Evolutionary conservation across 352 stramenopile genomes (phyloP).

Genomic region (Globisporangium okanoganense): DNA sequence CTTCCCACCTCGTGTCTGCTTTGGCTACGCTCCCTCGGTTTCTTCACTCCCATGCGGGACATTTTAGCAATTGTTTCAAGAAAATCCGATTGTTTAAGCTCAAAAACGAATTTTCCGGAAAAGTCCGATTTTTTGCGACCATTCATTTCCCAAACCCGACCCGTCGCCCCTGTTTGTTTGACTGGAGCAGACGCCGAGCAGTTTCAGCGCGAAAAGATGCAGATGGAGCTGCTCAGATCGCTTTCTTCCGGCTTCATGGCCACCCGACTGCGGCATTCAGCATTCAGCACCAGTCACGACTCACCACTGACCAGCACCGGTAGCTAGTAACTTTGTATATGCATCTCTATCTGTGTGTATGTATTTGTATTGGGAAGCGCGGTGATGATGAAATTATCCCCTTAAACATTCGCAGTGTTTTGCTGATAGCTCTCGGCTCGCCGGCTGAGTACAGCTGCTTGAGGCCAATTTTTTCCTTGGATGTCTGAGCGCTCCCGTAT

Average conservation of each 20-base stretch:
- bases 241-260: slow-evolving; percentile 1
- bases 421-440: slow-evolving; percentile 30
- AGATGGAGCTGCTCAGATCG: not conserved
- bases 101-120: too few relatives aligned
- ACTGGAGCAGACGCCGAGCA: slow-evolving; percentile 5
- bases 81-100: too few relatives aligned
- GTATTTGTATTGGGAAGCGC: slow-evolving; percentile 26
- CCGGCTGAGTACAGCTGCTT: slow-evolving; percentile 49
- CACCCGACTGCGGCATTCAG: not conserved
- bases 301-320: not conserved
- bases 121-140: too few relatives aligned
- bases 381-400: slow-evolving; percentile 71
- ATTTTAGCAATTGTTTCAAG: too few relatives aligned
- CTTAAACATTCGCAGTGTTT: slow-evolving; percentile 69
- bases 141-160: not conserved
- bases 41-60: too few relatives aligned
- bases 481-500: slow-evolving; percentile 55
- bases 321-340: not conserved
- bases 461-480: slow-evolving; percentile 55
- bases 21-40: too few relatives aligned
- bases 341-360: not conserved
- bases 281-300: not conserved
- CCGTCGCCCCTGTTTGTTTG: not conserved
- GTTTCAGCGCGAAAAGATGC: not conserved
- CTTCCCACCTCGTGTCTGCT: too few relatives aligned